Percentiles rank a stretch among this genome's conserved stretches.
Conservation (phyloP, 2,329 filamentous ascomycete genomes). For the Dothideomycetes sp. region DNA sequence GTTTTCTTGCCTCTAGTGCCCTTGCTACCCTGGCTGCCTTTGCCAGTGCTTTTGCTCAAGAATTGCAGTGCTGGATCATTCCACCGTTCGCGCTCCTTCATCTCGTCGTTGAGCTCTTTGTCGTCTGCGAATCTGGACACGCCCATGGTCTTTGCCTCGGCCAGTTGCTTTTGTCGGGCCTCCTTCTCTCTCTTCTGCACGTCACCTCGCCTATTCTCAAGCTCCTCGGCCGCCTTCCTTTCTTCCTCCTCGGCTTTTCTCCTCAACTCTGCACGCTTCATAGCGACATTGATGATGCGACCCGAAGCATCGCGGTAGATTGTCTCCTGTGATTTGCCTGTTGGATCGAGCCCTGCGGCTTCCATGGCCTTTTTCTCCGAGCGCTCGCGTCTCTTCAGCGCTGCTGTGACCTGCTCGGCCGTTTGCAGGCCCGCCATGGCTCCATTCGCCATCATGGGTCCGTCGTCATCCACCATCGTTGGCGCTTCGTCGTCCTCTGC, state of each 20-base stretch:
- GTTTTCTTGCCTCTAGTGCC: conserved; percentile 41
- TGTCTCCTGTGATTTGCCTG: conserved; percentile 56
- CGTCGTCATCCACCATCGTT: conserved; percentile 40
- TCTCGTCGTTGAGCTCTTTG: conserved; percentile 69
- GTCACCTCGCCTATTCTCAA: conserved; percentile 68
- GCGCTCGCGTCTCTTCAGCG: conserved; percentile 50
- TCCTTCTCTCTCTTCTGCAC: conserved; percentile 64
- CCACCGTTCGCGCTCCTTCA: conserved; percentile 71
- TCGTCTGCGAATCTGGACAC: conserved; percentile 78
- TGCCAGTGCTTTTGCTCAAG: conserved; percentile 44
- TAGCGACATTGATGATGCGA: conserved; percentile 81
- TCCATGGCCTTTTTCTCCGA: conserved; percentile 45
- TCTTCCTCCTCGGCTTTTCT: conserved; percentile 63
- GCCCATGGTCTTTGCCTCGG: conserved; percentile 73
- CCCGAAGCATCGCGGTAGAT: conserved; percentile 94
- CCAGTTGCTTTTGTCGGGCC: conserved; percentile 53
- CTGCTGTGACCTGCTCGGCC: conserved; percentile 56
- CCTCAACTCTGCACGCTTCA: conserved; percentile 82
- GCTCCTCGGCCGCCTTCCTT: conserved; percentile 51
- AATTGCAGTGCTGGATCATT: conserved; percentile 88
- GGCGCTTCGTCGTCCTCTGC: conserved; percentile 31
- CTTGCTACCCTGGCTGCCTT: conserved; percentile 46
- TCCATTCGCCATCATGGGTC: conserved; percentile 72
- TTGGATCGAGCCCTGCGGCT: conserved; percentile 32
- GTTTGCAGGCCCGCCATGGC: conserved; percentile 80